Conservation (phyloP, 345 rosid species). For the Capsella bursapastoris region DNA sequence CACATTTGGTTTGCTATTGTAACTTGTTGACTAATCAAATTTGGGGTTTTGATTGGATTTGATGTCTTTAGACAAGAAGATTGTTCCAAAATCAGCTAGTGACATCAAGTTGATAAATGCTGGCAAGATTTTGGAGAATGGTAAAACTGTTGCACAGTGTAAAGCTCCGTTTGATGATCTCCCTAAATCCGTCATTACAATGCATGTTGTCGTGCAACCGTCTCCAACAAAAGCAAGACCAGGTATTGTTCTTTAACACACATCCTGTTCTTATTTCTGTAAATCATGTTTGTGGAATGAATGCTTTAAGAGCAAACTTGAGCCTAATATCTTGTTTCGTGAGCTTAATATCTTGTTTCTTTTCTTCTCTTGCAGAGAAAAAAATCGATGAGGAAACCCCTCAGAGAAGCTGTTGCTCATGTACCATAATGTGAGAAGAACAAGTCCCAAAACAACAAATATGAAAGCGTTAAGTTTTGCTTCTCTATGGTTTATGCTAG, state of each 20-base stretch:
- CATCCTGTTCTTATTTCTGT: not conserved
- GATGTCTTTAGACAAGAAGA: constrained; percentile 61
- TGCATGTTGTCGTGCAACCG: constrained; percentile 97
- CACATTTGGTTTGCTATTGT: not conserved
- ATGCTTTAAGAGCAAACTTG: not conserved
- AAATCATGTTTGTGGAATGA: constrained; percentile 14
- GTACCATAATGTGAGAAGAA: constrained; percentile 66
- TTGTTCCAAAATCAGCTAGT: constrained; percentile 75
- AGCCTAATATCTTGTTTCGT: constrained; percentile 13
- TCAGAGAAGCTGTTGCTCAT: constrained; percentile 60
- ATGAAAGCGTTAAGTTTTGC: constrained; percentile 27
- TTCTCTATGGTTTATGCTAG: constrained; percentile 20
- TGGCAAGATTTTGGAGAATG: constrained; percentile 86
- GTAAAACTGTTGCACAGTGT: constrained; percentile 88
- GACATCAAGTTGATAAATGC: constrained; percentile 91
- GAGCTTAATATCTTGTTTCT: constrained; percentile 6
- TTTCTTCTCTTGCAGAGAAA: constrained; percentile 58
- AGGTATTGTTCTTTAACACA: constrained; percentile 38
- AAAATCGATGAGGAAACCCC: constrained; percentile 67
- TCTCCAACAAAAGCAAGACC: constrained; percentile 73
- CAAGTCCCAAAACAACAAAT: not conserved
- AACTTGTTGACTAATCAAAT: not conserved
- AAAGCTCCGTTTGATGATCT: constrained; percentile 80
- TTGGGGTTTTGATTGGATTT: constrained; percentile 31
- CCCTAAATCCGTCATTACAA: constrained; percentile 70